Evolutionary conservation across 2,329 filamentous ascomycete genomes (phyloP).

Genomic region (Sarocladium brachiariae): DNA sequence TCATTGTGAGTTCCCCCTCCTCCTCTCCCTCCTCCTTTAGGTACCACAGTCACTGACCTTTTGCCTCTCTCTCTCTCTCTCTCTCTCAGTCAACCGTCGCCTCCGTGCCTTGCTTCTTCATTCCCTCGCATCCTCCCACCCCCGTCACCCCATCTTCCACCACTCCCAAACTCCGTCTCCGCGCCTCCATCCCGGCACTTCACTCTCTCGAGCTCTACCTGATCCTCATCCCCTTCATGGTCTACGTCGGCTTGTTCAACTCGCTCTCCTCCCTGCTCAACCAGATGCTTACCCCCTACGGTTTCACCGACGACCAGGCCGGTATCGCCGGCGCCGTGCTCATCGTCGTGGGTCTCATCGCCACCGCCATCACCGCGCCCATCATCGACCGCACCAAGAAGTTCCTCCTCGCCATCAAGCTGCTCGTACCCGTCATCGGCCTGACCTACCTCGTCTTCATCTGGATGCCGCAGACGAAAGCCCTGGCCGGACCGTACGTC

Average conservation of each 20-base stretch:
- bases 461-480: constrained; percentile 61
- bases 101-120: constrained; percentile 70
- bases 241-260: constrained; percentile 94
- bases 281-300: constrained; percentile 83
- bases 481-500: constrained; percentile 64
- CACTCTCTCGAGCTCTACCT: constrained; percentile 69
- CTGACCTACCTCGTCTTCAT: constrained; percentile 70
- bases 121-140: constrained; percentile 69
- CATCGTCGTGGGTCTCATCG: constrained; percentile 79
- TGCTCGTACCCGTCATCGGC: constrained; percentile 68
- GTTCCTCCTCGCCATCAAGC: constrained; percentile 66
- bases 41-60: too few species aligned
- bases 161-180: constrained; percentile 47
- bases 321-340: constrained; percentile 86
- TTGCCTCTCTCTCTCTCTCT: too few species aligned
- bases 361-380: constrained; percentile 69
- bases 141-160: constrained; percentile 64
- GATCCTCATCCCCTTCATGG: constrained; percentile 68
- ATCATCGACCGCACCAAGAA: constrained; percentile 79
- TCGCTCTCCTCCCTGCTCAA: constrained; percentile 80
- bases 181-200: constrained; percentile 47
- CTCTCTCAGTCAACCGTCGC: constrained; percentile 34
- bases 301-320: constrained; percentile 73
- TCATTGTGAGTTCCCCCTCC: constrained; percentile 58
- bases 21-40: neutral